phyloP scores from a whole-genome alignment of 2,329 filamentous ascomycete species.

The Sporothrix protearum region DNA sequence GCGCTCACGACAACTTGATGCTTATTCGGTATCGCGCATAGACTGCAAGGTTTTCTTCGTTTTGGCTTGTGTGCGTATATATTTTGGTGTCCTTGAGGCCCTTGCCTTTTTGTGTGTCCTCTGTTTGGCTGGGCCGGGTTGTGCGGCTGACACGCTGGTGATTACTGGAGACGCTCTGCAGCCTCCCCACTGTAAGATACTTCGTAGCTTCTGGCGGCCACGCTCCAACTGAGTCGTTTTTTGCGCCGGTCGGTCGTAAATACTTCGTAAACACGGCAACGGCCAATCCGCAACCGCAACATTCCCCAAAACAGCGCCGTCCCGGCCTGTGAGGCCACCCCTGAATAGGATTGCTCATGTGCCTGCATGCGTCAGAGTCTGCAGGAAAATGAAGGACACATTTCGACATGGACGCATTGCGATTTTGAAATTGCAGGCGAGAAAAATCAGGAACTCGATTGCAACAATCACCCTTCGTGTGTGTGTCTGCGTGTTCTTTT shows the following conservation, averaged over 20 bases:
- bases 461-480: not conserved
- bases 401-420: not conserved
- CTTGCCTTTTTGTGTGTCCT: not conserved
- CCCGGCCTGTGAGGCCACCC: not conserved
- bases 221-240: conserved; percentile 11
- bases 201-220: too few relatives aligned
- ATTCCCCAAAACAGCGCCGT: not conserved
- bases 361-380: not conserved
- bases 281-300: not conserved
- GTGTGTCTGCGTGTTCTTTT: not conserved
- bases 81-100: not conserved
- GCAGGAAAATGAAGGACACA: not conserved
- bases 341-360: not conserved
- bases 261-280: conserved; percentile 26
- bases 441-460: not conserved
- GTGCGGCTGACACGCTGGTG: not conserved
- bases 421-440: not conserved
- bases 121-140: conserved; percentile 1
- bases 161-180: not conserved
- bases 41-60: not conserved
- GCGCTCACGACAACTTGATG: conserved; percentile 18
- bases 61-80: not conserved
- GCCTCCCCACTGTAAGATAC: conserved; percentile 6
- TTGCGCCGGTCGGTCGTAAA: conserved; percentile 22
- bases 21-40: not conserved